Conservation (phyloP, 805 yeast species). For the Schizosaccharomyces japonicus region DNA sequence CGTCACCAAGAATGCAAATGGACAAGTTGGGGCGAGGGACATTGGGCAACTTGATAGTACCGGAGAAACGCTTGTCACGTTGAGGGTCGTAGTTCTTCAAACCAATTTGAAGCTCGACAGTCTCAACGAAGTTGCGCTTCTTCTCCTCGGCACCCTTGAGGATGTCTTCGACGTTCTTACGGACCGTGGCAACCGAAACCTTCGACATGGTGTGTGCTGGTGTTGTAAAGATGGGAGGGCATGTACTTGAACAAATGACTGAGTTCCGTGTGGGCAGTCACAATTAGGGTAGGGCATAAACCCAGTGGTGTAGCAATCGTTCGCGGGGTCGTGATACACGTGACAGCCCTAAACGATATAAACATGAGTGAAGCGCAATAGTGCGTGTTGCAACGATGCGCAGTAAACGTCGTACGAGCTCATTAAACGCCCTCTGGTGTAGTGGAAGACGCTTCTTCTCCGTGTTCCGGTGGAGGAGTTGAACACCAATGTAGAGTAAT, state of each 20-base stretch:
- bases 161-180: slow-evolving; percentile 86
- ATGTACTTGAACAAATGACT: no score
- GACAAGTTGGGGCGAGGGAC: slow-evolving; percentile 99
- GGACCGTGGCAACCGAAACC: slow-evolving; percentile 75
- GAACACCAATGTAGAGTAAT: no score
- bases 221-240: neutral
- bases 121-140: slow-evolving; percentile 99
- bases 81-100: slow-evolving; percentile 99
- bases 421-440: no score
- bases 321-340: no score
- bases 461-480: no score
- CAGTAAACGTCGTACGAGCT: no score
- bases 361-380: no score
- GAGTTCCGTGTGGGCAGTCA: no score
- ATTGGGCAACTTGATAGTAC: slow-evolving; percentile 90
- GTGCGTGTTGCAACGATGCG: no score
- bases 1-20: slow-evolving; percentile 98
- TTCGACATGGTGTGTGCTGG: slow-evolving; percentile 18
- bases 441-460: no score
- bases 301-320: no score
- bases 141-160: slow-evolving; percentile 76
- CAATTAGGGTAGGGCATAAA: slow-evolving; percentile 3
- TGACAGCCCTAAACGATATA: no score
- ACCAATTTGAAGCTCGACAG: slow-evolving; percentile 98
- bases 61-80: slow-evolving; percentile 99